phyloP scores from a whole-genome alignment of 2,329 filamentous ascomycete species.

The Cladophialophora bantiana region DNA sequence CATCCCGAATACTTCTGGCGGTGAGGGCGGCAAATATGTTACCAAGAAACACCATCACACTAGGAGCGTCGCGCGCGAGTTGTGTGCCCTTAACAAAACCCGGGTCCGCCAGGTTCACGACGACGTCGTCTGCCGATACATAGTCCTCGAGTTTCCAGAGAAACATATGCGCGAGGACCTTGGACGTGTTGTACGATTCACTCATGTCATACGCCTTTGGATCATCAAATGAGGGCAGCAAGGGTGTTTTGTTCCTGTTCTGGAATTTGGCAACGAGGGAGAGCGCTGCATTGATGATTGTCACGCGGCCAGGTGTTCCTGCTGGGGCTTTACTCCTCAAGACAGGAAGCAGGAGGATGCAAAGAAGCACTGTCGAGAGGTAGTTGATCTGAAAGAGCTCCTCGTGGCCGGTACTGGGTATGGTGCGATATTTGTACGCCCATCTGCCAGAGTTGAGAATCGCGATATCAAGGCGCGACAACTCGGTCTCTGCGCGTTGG shows the following conservation, averaged over 20 bases:
- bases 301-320: slow-evolving; percentile 30
- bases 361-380: slow-evolving; percentile 40
- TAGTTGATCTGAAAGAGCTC: slow-evolving; percentile 50
- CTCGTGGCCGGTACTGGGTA: slow-evolving; percentile 49
- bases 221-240: slow-evolving; percentile 46
- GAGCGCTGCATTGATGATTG: slow-evolving; percentile 37
- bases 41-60: slow-evolving; percentile 24
- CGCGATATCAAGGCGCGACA: slow-evolving; percentile 53
- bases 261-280: slow-evolving; percentile 35
- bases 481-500: slow-evolving; percentile 43
- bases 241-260: slow-evolving; percentile 31
- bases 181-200: slow-evolving; percentile 43
- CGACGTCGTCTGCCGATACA: slow-evolving; percentile 51
- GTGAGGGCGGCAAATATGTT: slow-evolving; percentile 41
- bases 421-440: slow-evolving; percentile 35
- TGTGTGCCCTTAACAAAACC: slow-evolving; percentile 54
- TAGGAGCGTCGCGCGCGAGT: slow-evolving; percentile 47
- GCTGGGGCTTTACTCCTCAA: slow-evolving; percentile 38
- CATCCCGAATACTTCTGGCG: slow-evolving; percentile 48
- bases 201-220: slow-evolving; percentile 35
- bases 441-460: slow-evolving; percentile 56
- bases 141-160: slow-evolving; percentile 48
- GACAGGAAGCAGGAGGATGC: slow-evolving; percentile 43
- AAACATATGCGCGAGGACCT: slow-evolving; percentile 49
- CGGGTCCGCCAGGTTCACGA: slow-evolving; percentile 58